phyloP scores from a whole-genome alignment of 225 moss, liverwort and hornwort species.

The Polytrichum commune region DNA sequence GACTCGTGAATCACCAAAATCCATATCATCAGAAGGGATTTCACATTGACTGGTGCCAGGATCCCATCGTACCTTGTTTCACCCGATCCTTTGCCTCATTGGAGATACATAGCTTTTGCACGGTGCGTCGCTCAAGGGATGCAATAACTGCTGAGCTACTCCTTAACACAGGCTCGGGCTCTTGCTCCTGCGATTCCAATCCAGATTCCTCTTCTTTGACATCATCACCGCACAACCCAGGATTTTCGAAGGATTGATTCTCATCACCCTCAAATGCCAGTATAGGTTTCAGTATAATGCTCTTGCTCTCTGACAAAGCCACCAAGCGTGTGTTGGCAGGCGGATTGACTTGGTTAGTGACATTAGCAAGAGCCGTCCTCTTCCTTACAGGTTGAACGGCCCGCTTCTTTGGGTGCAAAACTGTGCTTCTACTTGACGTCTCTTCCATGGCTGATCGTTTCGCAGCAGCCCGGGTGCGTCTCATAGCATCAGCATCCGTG shows the following conservation, averaged over 20 bases:
- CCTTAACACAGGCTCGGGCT: conserved; percentile 14
- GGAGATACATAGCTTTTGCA: conserved; percentile 85
- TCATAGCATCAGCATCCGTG: conserved; percentile 40
- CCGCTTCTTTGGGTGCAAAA: conserved; percentile 72
- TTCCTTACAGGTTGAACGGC: conserved; percentile 71
- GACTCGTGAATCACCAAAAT: too few species aligned
- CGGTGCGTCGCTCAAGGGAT: conserved; percentile 81
- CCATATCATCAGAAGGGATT: too few species aligned
- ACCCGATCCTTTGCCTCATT: conserved; percentile 66
- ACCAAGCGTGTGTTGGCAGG: conserved; percentile 9
- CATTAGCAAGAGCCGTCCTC: conserved; percentile 74
- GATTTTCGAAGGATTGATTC: conserved; percentile 28
- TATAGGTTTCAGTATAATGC: conserved; percentile 19
- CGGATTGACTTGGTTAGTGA: conserved; percentile 61
- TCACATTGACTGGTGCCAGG: too few species aligned
- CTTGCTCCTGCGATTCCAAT: conserved; percentile 15
- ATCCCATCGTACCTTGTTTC: conserved; percentile 47
- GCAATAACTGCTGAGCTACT: conserved; percentile 81
- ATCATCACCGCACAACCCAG: conserved; percentile 2
- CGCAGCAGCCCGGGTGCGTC: conserved; percentile 81
- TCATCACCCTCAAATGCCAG: conserved; percentile 31
- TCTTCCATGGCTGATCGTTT: conserved; percentile 92
- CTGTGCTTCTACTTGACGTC: conserved; percentile 27
- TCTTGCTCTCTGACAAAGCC: conserved; percentile 10
- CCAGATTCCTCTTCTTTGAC: conserved; percentile 15